Percentiles rank a stretch among this genome's conserved stretches.
Evolutionary conservation across 106 monocot genomes (phyloP).

Genomic region (Dendrobium nobile): DNA sequence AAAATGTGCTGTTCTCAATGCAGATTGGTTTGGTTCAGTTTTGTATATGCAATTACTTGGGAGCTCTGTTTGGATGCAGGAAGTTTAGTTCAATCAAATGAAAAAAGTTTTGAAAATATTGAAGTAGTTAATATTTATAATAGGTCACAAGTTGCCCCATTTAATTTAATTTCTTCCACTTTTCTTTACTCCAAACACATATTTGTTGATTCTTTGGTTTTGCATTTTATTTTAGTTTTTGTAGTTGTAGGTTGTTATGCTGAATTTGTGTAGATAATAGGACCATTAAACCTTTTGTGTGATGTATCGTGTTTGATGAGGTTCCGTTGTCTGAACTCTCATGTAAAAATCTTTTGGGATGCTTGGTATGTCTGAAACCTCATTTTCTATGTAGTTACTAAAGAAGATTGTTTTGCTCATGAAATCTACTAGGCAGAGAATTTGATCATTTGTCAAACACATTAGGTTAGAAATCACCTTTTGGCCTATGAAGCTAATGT

Average conservation of each 20-base stretch:
- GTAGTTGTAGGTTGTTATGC: not conserved
- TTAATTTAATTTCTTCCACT: not conserved
- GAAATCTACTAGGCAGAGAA: not conserved
- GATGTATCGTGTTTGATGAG: not conserved
- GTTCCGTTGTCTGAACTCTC: not conserved
- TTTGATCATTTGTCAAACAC: not conserved
- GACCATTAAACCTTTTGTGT: not conserved
- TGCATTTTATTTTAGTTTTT: not conserved
- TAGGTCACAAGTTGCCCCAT: not conserved
- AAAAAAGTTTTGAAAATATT: not conserved
- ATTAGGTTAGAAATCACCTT: not conserved
- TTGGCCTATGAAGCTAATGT: not conserved
- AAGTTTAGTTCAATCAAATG: not conserved
- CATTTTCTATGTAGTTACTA: not conserved
- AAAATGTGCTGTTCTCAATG: not conserved
- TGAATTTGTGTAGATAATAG: not conserved
- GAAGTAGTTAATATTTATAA: not conserved
- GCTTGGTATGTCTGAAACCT: not conserved
- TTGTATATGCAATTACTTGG: not conserved
- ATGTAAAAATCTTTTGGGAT: not conserved
- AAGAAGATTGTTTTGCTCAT: not conserved
- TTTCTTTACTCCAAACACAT: not conserved
- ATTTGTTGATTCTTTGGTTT: not conserved
- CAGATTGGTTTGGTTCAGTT: not conserved
- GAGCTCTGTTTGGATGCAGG: not conserved